Conservation (phyloP, 2,329 filamentous ascomycete genomes). For the Fonsecaea pugnacius region DNA sequence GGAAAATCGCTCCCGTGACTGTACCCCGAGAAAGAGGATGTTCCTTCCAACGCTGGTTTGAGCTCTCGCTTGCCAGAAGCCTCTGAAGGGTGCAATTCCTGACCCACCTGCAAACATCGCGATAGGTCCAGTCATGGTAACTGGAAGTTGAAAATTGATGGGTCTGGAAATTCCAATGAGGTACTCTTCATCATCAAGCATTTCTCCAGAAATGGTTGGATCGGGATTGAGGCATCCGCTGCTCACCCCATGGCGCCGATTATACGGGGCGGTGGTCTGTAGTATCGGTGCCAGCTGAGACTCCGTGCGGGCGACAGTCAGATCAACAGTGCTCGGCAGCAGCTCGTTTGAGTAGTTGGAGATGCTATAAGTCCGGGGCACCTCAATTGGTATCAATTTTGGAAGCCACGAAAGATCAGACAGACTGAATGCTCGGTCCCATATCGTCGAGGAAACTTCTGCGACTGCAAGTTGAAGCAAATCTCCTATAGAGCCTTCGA, state of each 20-base stretch:
- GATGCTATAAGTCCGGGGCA: constrained; percentile 27
- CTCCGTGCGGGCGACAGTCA: constrained; percentile 24
- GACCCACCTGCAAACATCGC: constrained; percentile 28
- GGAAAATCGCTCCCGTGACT: constrained; percentile 24
- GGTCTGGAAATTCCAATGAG: constrained; percentile 24
- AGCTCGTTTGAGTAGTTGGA: constrained; percentile 26
- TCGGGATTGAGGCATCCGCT: constrained; percentile 28
- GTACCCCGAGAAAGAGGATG: constrained; percentile 27
- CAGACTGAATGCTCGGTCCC: constrained; percentile 27
- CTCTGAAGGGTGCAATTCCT: constrained; percentile 26
- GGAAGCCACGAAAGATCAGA: constrained; percentile 27
- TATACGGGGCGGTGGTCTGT: constrained; percentile 5
- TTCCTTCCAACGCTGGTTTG: constrained; percentile 28
- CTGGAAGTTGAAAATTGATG: constrained; percentile 25
- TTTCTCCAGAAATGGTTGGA: constrained; percentile 15
- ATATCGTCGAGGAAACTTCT: constrained; percentile 27
- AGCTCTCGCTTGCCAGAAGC: constrained; percentile 26
- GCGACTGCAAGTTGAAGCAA: constrained; percentile 26
- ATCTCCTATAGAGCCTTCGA: constrained; percentile 28
- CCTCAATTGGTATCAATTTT: constrained; percentile 25
- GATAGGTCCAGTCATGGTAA: constrained; percentile 20
- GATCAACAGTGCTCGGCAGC: constrained; percentile 24
- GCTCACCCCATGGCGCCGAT: constrained; percentile 19
- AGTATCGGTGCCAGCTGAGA: constrained; percentile 18
- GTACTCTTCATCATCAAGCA: constrained; percentile 27